Base-by-base conservation (phyloP, 345 rosid species). In the Abelmoschus esculentus region DNA sequence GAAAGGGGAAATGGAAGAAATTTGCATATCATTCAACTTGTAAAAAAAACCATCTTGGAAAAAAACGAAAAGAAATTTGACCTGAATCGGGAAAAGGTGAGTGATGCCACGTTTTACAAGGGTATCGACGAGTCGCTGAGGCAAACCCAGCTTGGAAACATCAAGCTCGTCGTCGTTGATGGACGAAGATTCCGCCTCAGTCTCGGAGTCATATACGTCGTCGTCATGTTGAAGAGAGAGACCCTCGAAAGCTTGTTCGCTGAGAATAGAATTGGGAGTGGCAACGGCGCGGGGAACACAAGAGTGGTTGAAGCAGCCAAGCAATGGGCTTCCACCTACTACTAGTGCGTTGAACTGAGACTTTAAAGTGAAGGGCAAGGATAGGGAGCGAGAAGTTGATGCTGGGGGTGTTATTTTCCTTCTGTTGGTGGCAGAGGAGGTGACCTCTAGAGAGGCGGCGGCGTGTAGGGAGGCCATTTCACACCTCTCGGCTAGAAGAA, bases 11-110 rank as follows among this genome's bases (percentile, higher is more conserved):
- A 29, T 29, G 32, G 3, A 29, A 29, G 32, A 29, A 29, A 29
- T 29, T 29, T 29, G 32, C 32, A 29, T 29, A 29, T 29, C 32
- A 29, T 29, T 2, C 32, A 3, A 29, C 32, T 2, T 29, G 32
- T 29, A 32, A 32, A 32, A 32, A 32, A 32, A 32, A 6, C 52
- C 52, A 47, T 47, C 52, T 12, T 49, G 17, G 38, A 40, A 10
- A 56, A 56, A 29, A 40, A 7, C 28, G 3, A 18, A 61, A 56
- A 47, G 46, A 61, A 71, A 44, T 38, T 55, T 11, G 50, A 88
- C 99, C 83, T 93, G 99, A 81, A 93, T 88, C 34, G 99, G 99
- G 77, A 93, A 93, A 72, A 93, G 97, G 44, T 84, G 83, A 80
- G 90, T 86, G 71, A 93, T 93, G 69, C 96, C 99, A 17, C 99